Evolutionary conservation across 805 yeast genomes (phyloP).

Genomic region (Candida argentea): DNA sequence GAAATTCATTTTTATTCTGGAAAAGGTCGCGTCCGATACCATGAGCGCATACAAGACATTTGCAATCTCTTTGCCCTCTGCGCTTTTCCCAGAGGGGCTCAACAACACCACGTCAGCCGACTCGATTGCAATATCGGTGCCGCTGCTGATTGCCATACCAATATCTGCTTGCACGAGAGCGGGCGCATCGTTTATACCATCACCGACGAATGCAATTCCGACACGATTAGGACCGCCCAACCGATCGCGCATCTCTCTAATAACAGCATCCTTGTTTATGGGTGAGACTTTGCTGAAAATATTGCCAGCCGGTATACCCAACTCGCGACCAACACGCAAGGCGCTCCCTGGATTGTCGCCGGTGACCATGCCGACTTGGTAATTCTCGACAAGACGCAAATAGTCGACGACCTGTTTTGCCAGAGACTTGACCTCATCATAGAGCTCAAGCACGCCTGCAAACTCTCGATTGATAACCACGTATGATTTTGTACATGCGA

Average conservation of each 20-base stretch:
- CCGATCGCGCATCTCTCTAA: conserved; percentile 44
- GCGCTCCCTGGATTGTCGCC: conserved; percentile 75
- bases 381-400: conserved; percentile 38
- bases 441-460: conserved; percentile 56
- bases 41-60: conserved; percentile 56
- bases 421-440: conserved; percentile 60
- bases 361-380: conserved; percentile 73
- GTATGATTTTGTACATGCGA: conserved; percentile 38
- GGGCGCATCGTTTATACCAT: conserved; percentile 97
- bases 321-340: conserved; percentile 45
- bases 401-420: conserved; percentile 50
- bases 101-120: conserved; percentile 89
- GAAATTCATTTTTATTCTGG: conserved; percentile 69
- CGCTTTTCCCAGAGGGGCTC: conserved; percentile 20
- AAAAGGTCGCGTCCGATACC: conserved; percentile 60
- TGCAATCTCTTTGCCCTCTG: conserved; percentile 20
- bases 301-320: conserved; percentile 56
- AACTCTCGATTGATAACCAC: conserved; percentile 49
- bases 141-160: conserved; percentile 86
- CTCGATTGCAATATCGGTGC: conserved; percentile 93
- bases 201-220: conserved; percentile 83
- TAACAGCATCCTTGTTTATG: conserved; percentile 59
- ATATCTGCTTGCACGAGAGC: conserved; percentile 82
- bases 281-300: conserved; percentile 75
- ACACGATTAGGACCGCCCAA: conserved; percentile 21